These are phyloP conservation scores for Scheffersomyces stipitis DNA, from an alignment of 805 yeast genomes.

Conservation along the genomic window DNA sequence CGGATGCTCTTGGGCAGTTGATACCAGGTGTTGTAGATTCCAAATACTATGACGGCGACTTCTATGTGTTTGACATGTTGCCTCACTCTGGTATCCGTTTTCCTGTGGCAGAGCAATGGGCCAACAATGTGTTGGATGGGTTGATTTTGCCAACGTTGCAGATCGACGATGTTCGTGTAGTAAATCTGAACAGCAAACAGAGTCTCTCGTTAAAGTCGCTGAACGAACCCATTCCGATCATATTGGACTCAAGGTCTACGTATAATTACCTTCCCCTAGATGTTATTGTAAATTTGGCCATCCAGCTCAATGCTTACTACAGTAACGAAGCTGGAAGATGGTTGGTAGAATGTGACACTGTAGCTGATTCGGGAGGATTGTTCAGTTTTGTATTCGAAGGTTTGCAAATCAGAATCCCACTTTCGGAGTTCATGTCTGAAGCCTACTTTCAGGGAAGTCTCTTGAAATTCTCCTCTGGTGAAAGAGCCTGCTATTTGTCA, in stretches of 20 bases:
- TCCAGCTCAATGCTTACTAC: conserved; percentile 69
- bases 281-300: conserved; percentile 58
- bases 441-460: conserved; percentile 33
- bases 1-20: conserved; percentile 30
- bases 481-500: conserved; percentile 54
- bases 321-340: conserved; percentile 47
- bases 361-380: conserved; percentile 48
- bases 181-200: conserved; percentile 37
- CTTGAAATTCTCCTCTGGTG: conserved; percentile 53
- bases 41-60: conserved; percentile 43
- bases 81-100: conserved; percentile 39
- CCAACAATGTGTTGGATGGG: conserved; percentile 10
- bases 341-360: conserved; percentile 59
- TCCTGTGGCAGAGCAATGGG: conserved; percentile 14
- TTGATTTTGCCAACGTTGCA: conserved; percentile 30
- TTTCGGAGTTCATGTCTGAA: conserved; percentile 45
- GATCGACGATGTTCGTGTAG: conserved; percentile 21
- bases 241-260: conserved; percentile 56
- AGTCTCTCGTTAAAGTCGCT: conserved; percentile 31
- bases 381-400: conserved; percentile 55
- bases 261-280: conserved; percentile 55
- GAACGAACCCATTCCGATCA: conserved; percentile 46
- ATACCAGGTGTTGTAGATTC: conserved; percentile 62
- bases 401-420: conserved; percentile 48
- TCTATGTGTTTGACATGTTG: conserved; percentile 50